Base-by-base conservation (phyloP, 768 basidiomycete species). In the Termitomyces titanicus region DNA sequence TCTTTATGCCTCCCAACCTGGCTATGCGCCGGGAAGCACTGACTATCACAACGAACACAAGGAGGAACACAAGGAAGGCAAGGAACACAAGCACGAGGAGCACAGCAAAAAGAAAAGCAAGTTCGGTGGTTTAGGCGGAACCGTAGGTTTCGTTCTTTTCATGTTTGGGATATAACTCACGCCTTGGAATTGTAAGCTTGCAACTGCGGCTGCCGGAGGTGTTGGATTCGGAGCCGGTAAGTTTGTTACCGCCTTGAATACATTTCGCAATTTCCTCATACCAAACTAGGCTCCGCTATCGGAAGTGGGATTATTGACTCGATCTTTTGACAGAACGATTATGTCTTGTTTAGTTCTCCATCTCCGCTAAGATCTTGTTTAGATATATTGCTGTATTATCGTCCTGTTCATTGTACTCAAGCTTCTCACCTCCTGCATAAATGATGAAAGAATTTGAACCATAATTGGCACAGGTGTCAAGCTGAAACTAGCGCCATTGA, bases 191-290 rank as follows among this genome's bases (percentile, higher is more conserved):
- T 51, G 20, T 38, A 13, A 78, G 81, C 68, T 82, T 61, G 81
- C 80, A 6, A 72, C 80, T 48, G 77, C 81, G 45, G 80, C 82
- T 17, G 81, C 69, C 9, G 88, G 88, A 34, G 88, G 88, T 62
- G 78, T 82, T 48, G 88, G 88, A 2, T 89, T 89, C 61, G 87
- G 88, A 56, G 88, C 85, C 59, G 87, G 87, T 84, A 48, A 57
- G 68, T 33, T 4, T 61, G 2, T 8, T 24, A 11, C 27, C 39
- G 1, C 18, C 13, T 35, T 15, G 12, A 6, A 48, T 0, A 12
- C 24, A 18, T n/a, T 42, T 35, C 33, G 25, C 6, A 18, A 17
- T 11, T n/a, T 12, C 5, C 27, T 34, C 5, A 39, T 18, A 22
- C 12, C 20, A 17, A 34, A 9, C 10, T 54, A 80, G 80, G 80